Evolutionary conservation across 192 early-diverging fungal species (phyloP), one percentile per base, ranked within the genome.

Genomic region (Dimargaris cristalligena): DNA sequence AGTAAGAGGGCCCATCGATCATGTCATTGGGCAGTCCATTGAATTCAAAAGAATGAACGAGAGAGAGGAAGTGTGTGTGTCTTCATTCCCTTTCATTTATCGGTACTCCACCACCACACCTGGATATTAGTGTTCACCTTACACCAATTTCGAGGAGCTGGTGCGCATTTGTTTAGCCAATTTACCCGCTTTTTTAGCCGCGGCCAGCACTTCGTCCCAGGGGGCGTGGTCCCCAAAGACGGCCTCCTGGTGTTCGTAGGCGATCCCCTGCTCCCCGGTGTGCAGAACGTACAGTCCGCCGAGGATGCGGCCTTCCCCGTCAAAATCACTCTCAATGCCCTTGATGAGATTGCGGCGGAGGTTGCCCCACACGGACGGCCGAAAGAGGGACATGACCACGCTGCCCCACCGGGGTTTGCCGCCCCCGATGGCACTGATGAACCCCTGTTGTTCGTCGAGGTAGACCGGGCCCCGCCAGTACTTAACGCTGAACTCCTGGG

Each of bases 401-500:
- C 28, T 51, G n/a, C 49, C 49, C 38, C 38, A 41, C 38, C 38
- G 38, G 28, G n/a, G n/a, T 9, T 51, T 26, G n/a, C 49, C 49
- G 22, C 49, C 49, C 4, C 28, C 23, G 23, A 29, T 26, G 23
- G 49, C 49, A 22, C 10, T 63, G 65, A 69, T 70, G 45, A 76
- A 76, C 11, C 32, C 62, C 22, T 71, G 68, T 10, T 66, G 51
- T 20, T 66, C 44, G 54, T 76, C 74, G 44, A 64, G 61, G 52
- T 69, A 74, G 2, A 76, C 58, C 20, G 63, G 34, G 0, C 74
- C 72, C 20, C 69, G 63, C 74, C 74, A 76, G 47, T 63, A 76
- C 28, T 63, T 64, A 14, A 67, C 48, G 34, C 72, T 62, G 49
- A 76, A 76, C n/a, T 62, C 63, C 32, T 69, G 46, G 31, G 61